These are phyloP conservation scores for Salvia miltiorrhiza DNA, from an alignment of 257 asterid genomes.

Conservation along the genomic window DNA sequence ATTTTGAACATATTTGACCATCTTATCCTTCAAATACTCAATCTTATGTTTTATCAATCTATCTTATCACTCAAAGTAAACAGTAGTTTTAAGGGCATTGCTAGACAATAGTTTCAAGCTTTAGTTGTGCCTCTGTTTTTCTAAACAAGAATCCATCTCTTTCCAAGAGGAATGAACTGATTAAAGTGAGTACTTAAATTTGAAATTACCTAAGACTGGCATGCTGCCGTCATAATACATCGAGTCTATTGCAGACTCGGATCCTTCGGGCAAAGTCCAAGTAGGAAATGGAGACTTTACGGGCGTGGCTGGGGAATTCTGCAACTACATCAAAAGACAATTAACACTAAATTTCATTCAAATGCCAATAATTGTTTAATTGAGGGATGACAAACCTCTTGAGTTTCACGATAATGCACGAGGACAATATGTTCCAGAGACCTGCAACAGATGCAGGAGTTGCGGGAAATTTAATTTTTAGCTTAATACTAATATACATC, in stretches of 20 bases:
- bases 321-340: constrained; percentile 38
- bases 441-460: constrained; percentile 48
- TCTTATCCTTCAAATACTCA: too few species aligned
- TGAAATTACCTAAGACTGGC: constrained; percentile 38
- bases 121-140: neutral
- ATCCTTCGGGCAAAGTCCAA: constrained; percentile 44
- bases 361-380: neutral
- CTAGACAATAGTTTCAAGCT: constrained; percentile 2
- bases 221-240: constrained; percentile 22
- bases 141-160: neutral
- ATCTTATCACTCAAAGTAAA: too few species aligned
- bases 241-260: constrained; percentile 38
- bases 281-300: constrained; percentile 37
- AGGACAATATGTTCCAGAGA: constrained; percentile 87
- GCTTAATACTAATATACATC: constrained; percentile 11
- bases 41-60: too few species aligned
- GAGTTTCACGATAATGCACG: constrained; percentile 98
- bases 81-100: neutral
- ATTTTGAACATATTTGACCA: too few species aligned
- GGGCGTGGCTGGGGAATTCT: constrained; percentile 71
- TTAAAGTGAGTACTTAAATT: constrained; percentile 16
- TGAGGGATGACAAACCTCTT: constrained; percentile 65
- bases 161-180: constrained; percentile 5
- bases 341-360: constrained; percentile 19
- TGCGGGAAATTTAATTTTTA: constrained; percentile 16